Evolutionary conservation across 2,329 filamentous ascomycete genomes (phyloP), one percentile per base, ranked within the genome.

Genomic region (Calonectria honghensis): DNA sequence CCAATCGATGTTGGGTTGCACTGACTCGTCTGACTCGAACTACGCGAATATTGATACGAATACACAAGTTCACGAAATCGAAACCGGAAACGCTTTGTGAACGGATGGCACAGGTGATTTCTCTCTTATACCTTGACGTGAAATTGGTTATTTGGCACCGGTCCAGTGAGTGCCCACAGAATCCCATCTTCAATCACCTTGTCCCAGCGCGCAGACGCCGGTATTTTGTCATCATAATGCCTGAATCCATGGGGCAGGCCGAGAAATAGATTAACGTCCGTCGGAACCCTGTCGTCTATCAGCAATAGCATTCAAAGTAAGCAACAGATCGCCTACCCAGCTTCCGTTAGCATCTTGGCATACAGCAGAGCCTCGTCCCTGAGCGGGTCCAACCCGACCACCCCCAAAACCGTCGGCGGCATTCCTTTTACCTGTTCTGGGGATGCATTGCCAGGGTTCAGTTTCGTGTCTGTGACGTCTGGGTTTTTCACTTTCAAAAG

Each of bases 361-460:
- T 85, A 89, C 31, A 89, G 77, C 20, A 90, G 71, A 0, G 84
- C 88, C 75, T 90, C 87, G 73, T 90, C 88, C 18, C 88, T 78
- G 52, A 90, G 74, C 0, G 86, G 86, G 80, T 89, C 88, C 27
- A 84, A 76, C 0, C 88, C 88, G 5, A 87, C 85, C 52, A 89
- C 82, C 0, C 85, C 86, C 76, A 89, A 84, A 0, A 83, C 84
- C 0, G 86, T 86, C 2, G 87, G 85, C 13, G 88, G 88, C 41
- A 89, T 77, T 0, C 85, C 84, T 51, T 75, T 81, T 0, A 90
- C 85, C 61, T 87, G 75, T 6, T 66, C 72, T 0, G 72, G 75
- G 4, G 70, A 69, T 32, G 70, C 74, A 39, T 78, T 84, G 1
- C 85, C 86, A 3, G 86, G 86, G 68, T 84, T 89, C 27, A 88